A percentile compares a stretch with the other conserved stretches of the same genome.
Evolutionary conservation across 31 red algal genomes (phyloP).

Genomic region (Asparagopsis taxiformis): DNA sequence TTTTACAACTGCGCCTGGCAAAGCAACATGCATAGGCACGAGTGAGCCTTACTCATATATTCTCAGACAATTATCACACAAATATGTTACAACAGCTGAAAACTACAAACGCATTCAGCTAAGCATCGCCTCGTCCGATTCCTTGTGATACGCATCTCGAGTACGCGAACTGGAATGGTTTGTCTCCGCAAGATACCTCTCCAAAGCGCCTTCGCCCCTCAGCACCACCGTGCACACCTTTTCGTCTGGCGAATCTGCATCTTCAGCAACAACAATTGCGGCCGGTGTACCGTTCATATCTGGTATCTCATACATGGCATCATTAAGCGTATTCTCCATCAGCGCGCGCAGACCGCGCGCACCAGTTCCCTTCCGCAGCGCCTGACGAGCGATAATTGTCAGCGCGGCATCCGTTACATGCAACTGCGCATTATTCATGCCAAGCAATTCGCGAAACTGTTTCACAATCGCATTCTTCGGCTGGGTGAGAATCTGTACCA

Average conservation of each 20-base stretch:
- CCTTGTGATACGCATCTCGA: background rate
- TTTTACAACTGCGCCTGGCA: too few relatives aligned
- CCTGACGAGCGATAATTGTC: constrained; percentile 65
- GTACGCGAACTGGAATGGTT: background rate
- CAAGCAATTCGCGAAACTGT: constrained; percentile 79
- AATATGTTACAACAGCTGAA: too few relatives aligned
- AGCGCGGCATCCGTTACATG: constrained; percentile 70
- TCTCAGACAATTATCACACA: background rate
- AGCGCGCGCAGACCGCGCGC: constrained; percentile 86
- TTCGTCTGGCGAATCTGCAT: constrained; percentile 1
- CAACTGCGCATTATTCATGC: constrained; percentile 79
- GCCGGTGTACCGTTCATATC: constrained; percentile 16
- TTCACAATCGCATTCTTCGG: constrained; percentile 93
- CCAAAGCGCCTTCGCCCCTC: constrained; percentile 36
- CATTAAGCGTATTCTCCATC: constrained; percentile 79
- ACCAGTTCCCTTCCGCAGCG: constrained; percentile 75
- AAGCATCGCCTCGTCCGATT: constrained; percentile 6
- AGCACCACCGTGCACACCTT: constrained; percentile 31
- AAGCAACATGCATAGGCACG: too few relatives aligned
- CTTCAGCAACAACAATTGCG: constrained; percentile 54
- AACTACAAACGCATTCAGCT: constrained; percentile 4
- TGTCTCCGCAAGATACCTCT: constrained; percentile 40
- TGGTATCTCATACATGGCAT: constrained; percentile 92
- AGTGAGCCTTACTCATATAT: too few relatives aligned
- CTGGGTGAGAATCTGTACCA: constrained; percentile 86